Percentiles rank a stretch among this genome's conserved stretches.
Evolutionary conservation across 2,329 filamentous ascomycete species (phyloP).

Genomic region (Coleophoma cylindrospora): DNA sequence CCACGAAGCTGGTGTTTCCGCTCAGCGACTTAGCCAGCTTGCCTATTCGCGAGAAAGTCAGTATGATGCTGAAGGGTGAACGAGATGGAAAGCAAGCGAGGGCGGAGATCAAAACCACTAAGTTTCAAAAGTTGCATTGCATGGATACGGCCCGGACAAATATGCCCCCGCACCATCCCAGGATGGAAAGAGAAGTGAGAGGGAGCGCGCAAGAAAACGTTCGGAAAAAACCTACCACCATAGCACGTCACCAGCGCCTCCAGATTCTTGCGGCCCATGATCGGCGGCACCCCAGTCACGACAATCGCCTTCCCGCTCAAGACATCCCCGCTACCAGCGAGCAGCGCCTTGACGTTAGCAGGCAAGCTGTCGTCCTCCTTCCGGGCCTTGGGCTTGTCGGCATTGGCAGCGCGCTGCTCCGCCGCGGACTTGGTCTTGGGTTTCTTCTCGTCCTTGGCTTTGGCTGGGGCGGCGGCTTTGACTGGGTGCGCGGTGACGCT

Average conservation of each 20-base stretch:
- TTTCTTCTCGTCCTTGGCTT: background rate
- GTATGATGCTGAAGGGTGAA: no score
- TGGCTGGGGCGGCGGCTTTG: background rate
- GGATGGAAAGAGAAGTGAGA: no score
- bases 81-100: no score
- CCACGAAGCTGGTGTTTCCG: conserved; percentile 16
- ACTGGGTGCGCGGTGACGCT: conserved; percentile 5
- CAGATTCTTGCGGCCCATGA: conserved; percentile 13
- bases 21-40: conserved; percentile 15
- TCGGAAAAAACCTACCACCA: conserved; percentile 1
- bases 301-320: conserved; percentile 9
- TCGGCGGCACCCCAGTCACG: conserved; percentile 17
- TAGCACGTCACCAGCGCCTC: conserved; percentile 14
- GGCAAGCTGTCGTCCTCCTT: conserved; percentile 8
- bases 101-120: no score
- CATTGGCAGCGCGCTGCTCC: conserved; percentile 15
- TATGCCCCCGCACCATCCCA: no score
- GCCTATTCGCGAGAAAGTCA: background rate
- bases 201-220: no score
- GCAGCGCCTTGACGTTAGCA: conserved; percentile 9
- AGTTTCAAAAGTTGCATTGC: no score
- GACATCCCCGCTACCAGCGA: conserved; percentile 7
- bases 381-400: conserved; percentile 7
- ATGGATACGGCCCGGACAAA: no score
- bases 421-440: conserved; percentile 15